Evolutionary conservation across 2,329 filamentous ascomycete genomes (phyloP).

Genomic region (Fusarium chuoi): DNA sequence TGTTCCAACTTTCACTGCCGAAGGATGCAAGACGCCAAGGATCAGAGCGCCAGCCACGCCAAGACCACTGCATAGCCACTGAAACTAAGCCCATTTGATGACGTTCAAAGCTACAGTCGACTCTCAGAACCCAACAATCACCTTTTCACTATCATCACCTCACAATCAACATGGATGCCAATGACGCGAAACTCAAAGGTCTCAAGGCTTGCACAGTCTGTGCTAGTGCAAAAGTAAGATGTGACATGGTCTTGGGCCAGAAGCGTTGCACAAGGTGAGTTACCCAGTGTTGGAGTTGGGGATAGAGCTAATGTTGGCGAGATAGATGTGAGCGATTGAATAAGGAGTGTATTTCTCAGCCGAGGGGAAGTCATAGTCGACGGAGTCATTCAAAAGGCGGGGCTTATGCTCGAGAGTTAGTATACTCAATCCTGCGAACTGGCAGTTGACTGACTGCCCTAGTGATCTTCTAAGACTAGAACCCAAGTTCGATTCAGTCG

Average conservation of each 20-base stretch:
- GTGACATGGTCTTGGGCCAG: constrained; percentile 6
- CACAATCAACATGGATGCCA: background rate
- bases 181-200: background rate
- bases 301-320: background rate
- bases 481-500: constrained; percentile 22
- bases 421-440: background rate
- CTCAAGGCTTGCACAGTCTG: constrained; percentile 15
- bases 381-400: background rate
- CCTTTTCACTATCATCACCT: background rate
- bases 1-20: background rate
- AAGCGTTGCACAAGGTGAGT: constrained; percentile 8
- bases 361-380: constrained; percentile 8
- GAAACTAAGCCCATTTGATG: background rate
- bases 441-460: background rate
- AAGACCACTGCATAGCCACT: background rate
- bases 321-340: constrained; percentile 14
- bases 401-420: constrained; percentile 9
- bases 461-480: constrained; percentile 13
- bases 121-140: background rate
- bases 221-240: constrained; percentile 13
- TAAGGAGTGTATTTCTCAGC: constrained; percentile 7
- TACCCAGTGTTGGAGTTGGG: fast-evolving
- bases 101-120: background rate
- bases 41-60: background rate
- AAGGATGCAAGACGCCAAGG: background rate